Conservation (phyloP, 805 yeast genomes). For the Candida maltosa region DNA sequence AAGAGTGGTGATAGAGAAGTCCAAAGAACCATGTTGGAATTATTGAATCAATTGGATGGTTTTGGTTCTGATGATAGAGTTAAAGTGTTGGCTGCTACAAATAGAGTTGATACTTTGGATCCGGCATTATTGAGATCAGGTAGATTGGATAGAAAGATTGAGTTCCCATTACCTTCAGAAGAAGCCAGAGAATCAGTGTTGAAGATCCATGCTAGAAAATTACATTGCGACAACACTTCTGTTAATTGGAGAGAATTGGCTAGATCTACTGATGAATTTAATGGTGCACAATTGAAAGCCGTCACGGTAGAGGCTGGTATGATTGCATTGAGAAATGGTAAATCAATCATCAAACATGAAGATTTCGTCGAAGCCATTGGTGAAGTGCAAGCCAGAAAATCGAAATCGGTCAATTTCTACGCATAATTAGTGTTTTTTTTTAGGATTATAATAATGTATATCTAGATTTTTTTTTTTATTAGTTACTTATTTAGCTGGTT, state of each 20-base stretch:
- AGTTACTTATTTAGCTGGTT: slow-evolving; percentile 5
- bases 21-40: slow-evolving; percentile 48
- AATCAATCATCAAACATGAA: slow-evolving; percentile 87
- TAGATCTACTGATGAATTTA: slow-evolving; percentile 95
- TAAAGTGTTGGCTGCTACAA: slow-evolving; percentile 96
- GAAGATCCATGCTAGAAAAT: slow-evolving; percentile 95
- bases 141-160: slow-evolving; percentile 95
- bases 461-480: slow-evolving; percentile 3
- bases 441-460: not conserved
- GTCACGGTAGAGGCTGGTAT: slow-evolving; percentile 99
- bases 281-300: slow-evolving; percentile 98
- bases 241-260: slow-evolving; percentile 99
- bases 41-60: slow-evolving; percentile 69
- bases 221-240: slow-evolving; percentile 80
- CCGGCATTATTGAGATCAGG: slow-evolving; percentile 99
- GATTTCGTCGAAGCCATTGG: slow-evolving; percentile 97
- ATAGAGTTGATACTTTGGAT: slow-evolving; percentile 95
- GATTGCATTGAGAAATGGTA: slow-evolving; percentile 97
- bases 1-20: slow-evolving; percentile 46
- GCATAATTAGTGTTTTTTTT: slow-evolving; percentile 53
- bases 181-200: slow-evolving; percentile 96
- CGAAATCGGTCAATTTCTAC: slow-evolving; percentile 92
- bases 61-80: slow-evolving; percentile 97
- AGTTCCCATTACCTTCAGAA: slow-evolving; percentile 95
- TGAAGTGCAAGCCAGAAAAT: slow-evolving; percentile 97